Conservation (phyloP, 371 early-diverging fungal species). For the Mucor velutinosus region DNA sequence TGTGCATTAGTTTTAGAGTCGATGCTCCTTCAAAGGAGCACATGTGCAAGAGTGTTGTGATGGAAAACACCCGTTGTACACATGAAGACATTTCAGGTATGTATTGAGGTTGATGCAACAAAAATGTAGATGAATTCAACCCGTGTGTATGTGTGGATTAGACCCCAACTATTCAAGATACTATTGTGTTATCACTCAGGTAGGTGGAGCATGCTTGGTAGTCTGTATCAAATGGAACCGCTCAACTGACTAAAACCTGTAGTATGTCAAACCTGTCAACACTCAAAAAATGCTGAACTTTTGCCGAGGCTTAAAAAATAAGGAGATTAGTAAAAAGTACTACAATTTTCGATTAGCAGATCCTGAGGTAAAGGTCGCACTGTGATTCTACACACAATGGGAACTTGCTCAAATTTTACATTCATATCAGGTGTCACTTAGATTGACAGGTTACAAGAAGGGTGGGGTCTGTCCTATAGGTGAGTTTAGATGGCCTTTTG, state of each 20-base stretch:
- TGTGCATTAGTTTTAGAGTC: constrained; percentile 52
- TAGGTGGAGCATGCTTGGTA: constrained; percentile 3
- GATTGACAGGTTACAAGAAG: constrained; percentile 71
- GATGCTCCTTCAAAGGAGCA: constrained; percentile 71
- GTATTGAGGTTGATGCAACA: neutral
- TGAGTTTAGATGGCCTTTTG: constrained; percentile 6
- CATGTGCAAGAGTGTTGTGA: constrained; percentile 80
- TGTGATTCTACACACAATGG: neutral
- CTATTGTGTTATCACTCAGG: constrained; percentile 66
- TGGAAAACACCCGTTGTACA: constrained; percentile 79
- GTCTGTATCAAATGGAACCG: neutral
- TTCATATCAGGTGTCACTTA: constrained; percentile 35
- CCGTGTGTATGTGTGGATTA: neutral
- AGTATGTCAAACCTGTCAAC: constrained; percentile 77
- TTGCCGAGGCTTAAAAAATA: constrained; percentile 57
- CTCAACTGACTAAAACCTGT: neutral
- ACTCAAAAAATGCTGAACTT: constrained; percentile 66
- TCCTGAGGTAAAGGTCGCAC: constrained; percentile 31
- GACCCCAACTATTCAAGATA: constrained; percentile 39
- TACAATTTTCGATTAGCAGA: constrained; percentile 64
- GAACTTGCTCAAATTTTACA: neutral
- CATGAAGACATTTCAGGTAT: constrained; percentile 46
- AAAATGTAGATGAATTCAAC: neutral
- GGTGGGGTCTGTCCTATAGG: constrained; percentile 76
- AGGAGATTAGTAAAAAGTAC: constrained; percentile 54